phyloP scores from a whole-genome alignment of 805 yeast species.

The Kuraishia ogatae region DNA sequence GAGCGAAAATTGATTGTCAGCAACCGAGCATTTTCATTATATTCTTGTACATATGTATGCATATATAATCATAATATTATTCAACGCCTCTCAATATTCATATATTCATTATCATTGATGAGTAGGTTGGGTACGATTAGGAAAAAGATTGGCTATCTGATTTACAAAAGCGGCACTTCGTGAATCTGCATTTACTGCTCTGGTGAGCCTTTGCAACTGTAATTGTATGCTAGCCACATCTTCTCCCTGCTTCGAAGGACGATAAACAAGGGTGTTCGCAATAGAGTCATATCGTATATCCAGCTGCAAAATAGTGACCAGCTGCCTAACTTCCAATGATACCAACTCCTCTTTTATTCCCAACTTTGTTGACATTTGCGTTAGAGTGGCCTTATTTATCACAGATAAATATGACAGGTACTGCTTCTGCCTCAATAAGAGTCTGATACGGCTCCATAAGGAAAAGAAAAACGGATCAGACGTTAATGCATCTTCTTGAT shows the following conservation, averaged over 20 bases:
- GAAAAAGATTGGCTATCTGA: neutral
- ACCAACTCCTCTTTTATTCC: constrained; percentile 9
- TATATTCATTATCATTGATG: neutral
- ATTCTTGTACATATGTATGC: neutral
- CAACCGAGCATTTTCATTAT: neutral
- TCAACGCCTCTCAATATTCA: neutral
- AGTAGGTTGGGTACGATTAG: neutral
- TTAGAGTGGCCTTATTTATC: constrained; percentile 12
- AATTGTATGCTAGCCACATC: constrained; percentile 3
- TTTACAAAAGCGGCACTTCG: neutral
- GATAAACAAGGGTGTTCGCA: constrained; percentile 1
- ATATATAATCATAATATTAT: neutral
- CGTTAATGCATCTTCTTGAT: neutral
- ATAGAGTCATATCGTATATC: constrained; percentile 15
- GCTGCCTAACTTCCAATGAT: constrained; percentile 10
- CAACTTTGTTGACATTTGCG: constrained; percentile 14
- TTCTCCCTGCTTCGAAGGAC: neutral
- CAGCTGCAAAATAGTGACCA: constrained; percentile 15
- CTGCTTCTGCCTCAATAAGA: constrained; percentile 15
- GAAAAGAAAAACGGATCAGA: neutral
- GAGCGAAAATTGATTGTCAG: neutral
- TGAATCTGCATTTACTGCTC: constrained; percentile 2
- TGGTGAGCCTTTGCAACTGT: constrained; percentile 4
- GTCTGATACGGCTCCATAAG: neutral
- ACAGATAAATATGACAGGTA: constrained; percentile 24